A percentile compares a stretch with the other conserved stretches of the same genome.
phyloP scores from a whole-genome alignment of 148 eudicot species.

The Camellia lanceoleosa region DNA sequence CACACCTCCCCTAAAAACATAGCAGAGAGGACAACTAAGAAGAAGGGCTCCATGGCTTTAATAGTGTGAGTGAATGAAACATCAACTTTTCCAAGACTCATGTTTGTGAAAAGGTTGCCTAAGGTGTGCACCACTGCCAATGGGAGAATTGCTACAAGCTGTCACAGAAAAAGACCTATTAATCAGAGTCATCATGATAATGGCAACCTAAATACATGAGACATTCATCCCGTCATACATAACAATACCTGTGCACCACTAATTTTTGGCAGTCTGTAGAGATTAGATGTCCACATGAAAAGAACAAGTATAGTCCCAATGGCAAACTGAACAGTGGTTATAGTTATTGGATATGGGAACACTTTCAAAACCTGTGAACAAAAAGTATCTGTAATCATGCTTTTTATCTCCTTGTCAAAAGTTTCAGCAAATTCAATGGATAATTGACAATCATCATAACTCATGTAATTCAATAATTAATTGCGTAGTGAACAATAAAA shows the following conservation, averaged over 20 bases:
- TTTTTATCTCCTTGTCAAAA: not conserved
- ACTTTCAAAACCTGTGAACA: conserved; percentile 75
- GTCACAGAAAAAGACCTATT: conserved; percentile 20
- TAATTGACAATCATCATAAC: too few relatives aligned
- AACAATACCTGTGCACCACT: conserved; percentile 63
- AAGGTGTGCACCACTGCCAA: conserved; percentile 74
- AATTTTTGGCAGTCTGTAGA: conserved; percentile 75
- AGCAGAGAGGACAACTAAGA: too few relatives aligned
- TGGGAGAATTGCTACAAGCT: conserved; percentile 80
- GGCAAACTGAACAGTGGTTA: conserved; percentile 72
- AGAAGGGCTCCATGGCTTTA: too few relatives aligned
- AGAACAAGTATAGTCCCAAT: conserved; percentile 64
- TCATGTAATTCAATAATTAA: not conserved
- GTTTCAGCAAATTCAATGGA: not conserved
- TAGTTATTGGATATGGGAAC: conserved; percentile 66
- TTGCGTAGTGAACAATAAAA: not conserved
- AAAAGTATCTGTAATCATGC: not conserved
- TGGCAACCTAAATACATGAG: not conserved
- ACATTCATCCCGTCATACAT: not conserved
- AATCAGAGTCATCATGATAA: not conserved
- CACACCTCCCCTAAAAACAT: too few relatives aligned
- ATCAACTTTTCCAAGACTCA: conserved; percentile 94
- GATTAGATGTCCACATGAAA: conserved; percentile 77
- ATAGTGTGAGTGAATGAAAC: too few relatives aligned
- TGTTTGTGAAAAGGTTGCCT: conserved; percentile 89